Conservation (phyloP, 140 eudicot species). For the Bidens hawaiensis region DNA sequence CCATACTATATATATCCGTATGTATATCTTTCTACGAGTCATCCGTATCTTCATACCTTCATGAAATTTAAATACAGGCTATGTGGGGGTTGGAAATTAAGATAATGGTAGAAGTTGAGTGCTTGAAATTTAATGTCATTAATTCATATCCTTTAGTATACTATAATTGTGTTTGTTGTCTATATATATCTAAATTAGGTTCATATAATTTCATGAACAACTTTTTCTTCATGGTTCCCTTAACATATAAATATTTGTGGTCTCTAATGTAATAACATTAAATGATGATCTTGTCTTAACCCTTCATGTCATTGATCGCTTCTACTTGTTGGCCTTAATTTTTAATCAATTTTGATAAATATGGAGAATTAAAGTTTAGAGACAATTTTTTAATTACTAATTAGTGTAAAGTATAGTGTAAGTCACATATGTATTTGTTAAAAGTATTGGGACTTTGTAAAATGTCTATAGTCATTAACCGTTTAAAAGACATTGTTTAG, state of each 20-base stretch:
- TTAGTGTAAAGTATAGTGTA: too few relatives aligned
- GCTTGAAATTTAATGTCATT: constrained; percentile 17
- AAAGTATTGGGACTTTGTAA: too few relatives aligned
- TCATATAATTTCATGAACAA: not conserved
- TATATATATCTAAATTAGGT: not conserved
- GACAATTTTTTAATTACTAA: too few relatives aligned
- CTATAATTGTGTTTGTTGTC: not conserved
- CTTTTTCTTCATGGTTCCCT: not conserved
- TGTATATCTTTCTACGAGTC: constrained; percentile 16
- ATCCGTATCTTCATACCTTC: constrained; percentile 22
- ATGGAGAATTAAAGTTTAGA: too few relatives aligned
- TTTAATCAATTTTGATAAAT: too few relatives aligned
- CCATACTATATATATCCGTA: constrained; percentile 14
- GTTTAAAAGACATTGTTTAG: too few relatives aligned
- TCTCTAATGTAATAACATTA: too few relatives aligned
- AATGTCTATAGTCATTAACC: too few relatives aligned
- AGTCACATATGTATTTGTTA: too few relatives aligned
- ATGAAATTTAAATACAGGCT: constrained; percentile 9
- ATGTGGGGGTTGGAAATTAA: constrained; percentile 27
- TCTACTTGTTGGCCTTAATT: too few relatives aligned
- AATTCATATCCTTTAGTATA: constrained; percentile 19
- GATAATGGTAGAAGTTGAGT: constrained; percentile 30
- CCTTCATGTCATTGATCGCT: too few relatives aligned
- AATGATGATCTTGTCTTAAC: too few relatives aligned
- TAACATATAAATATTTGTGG: not conserved